Base-by-base conservation (phyloP, 2,329 filamentous ascomycete species). In the Pyrenochaeta sp. region DNA sequence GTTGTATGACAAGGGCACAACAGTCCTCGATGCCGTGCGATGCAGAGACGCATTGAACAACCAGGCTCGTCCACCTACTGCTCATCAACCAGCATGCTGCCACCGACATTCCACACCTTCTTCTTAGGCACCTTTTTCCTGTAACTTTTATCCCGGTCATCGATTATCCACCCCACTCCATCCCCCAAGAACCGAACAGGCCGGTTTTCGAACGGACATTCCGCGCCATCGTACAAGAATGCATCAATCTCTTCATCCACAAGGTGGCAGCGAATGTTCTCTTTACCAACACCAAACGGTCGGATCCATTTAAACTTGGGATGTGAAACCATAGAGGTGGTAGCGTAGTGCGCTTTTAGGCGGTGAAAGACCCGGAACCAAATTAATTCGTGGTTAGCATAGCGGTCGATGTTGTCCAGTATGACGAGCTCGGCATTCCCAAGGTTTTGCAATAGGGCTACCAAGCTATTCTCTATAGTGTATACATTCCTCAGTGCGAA, bases 141-240 rank as follows among this genome's bases (percentile, higher is more conserved):
- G 19, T 19, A 19, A 19, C 19, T 40, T 12, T 46, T 28, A 30
- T 65, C 56, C 6, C 50, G 36, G 5, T 57, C 39, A 44, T 61
- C 47, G 2, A 65, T 27, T 19, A 52, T 50, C 62, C 62, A 65
- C 5, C 62, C 62, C 15, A 59, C 47, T 6, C 54, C 43, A 8
- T 32, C 48, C 43, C 40, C 52, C 34, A 56, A 25, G 22, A 36
- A n/a, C 30, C 28, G 19, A 19, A 6, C 1, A 3, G 2, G 15
- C 2, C 7, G 3, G 4, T 39, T 5, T 3, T 45, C 34, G 47
- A 65, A 61, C 5, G 62, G 60, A 40, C 54, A 45, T 1, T 59
- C 56, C 3, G 45, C 42, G 2, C 55, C 50, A 3, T 39, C 37
- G n/a, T 58, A 59, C 43, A 65, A 3, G 39, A 52, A 65, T 2